Conservation (phyloP, 2,329 filamentous ascomycete species). For the Trichoderma sp. region DNA sequence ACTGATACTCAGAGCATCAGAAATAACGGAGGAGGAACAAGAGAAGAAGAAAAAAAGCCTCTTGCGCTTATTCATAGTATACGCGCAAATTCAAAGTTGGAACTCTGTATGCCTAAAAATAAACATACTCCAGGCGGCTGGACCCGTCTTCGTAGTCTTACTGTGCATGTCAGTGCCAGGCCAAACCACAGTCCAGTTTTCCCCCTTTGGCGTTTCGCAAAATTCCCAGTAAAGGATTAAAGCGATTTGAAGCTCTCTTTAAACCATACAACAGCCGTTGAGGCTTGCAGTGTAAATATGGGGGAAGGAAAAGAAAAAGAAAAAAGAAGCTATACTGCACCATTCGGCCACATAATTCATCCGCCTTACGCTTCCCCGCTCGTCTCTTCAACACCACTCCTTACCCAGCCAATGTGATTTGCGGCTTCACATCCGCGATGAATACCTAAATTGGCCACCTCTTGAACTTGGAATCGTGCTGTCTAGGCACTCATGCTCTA, state of each 20-base stretch:
- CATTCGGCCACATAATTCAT: background rate
- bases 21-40: too few species aligned
- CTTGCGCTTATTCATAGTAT: background rate
- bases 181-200: too few species aligned
- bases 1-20: background rate
- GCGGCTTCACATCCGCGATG: background rate
- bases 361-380: slow-evolving; percentile 14
- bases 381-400: background rate
- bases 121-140: background rate
- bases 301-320: accelerated
- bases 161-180: background rate
- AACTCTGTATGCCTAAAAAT: background rate
- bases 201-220: background rate
- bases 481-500: background rate
- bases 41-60: background rate
- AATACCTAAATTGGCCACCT: background rate
- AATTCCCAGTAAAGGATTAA: background rate
- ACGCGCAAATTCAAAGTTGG: background rate
- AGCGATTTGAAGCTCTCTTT: background rate
- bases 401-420: background rate
- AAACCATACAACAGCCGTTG: background rate
- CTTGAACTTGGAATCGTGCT: background rate
- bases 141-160: background rate
- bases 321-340: background rate
- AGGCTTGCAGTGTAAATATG: background rate